Evolutionary conservation across 441 rosid genomes (phyloP).

Genomic region (Corymbia calophylla): DNA sequence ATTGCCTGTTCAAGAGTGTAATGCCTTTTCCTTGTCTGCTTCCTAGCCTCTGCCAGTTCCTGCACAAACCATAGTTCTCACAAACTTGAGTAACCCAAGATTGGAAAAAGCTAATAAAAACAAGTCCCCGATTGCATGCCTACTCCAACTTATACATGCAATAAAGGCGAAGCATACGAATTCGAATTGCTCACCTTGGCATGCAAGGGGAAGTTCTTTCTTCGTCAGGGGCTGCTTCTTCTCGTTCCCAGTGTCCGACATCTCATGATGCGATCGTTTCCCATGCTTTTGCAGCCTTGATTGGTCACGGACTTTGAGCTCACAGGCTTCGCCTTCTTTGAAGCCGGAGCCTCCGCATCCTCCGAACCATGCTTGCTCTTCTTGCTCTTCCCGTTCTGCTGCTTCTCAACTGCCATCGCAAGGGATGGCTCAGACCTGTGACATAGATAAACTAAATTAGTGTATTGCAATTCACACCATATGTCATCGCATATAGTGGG

Average conservation of each 20-base stretch:
- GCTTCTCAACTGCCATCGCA: slow-evolving; percentile 57
- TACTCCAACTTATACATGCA: not conserved
- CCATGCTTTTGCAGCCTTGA: not conserved
- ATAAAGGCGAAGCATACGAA: not conserved
- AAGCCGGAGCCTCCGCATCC: slow-evolving; percentile 6
- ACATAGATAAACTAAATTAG: not conserved
- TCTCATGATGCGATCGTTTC: slow-evolving; percentile 13
- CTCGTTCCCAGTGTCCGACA: slow-evolving; percentile 16
- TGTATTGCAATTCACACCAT: not conserved
- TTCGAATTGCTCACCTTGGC: slow-evolving; percentile 49
- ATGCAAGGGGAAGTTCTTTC: slow-evolving; percentile 50
- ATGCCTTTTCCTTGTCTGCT: slow-evolving; percentile 79
- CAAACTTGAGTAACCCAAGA: not conserved
- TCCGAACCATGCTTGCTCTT: slow-evolving; percentile 56
- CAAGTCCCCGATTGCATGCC: not conserved
- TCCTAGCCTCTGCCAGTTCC: slow-evolving; percentile 85
- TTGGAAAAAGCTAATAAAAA: too few relatives aligned
- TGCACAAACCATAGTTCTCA: slow-evolving; percentile 5
- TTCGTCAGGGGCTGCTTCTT: slow-evolving; percentile 23
- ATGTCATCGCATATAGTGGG: too few relatives aligned
- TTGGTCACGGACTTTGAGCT: slow-evolving; percentile 16
- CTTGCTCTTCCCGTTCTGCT: slow-evolving; percentile 18
- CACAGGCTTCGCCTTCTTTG: slow-evolving; percentile 51
- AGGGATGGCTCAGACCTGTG: not conserved
- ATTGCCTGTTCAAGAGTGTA: slow-evolving; percentile 63